Base-by-base conservation (phyloP, 2,329 filamentous ascomycete genomes). In the Stromatinia cepivora region DNA sequence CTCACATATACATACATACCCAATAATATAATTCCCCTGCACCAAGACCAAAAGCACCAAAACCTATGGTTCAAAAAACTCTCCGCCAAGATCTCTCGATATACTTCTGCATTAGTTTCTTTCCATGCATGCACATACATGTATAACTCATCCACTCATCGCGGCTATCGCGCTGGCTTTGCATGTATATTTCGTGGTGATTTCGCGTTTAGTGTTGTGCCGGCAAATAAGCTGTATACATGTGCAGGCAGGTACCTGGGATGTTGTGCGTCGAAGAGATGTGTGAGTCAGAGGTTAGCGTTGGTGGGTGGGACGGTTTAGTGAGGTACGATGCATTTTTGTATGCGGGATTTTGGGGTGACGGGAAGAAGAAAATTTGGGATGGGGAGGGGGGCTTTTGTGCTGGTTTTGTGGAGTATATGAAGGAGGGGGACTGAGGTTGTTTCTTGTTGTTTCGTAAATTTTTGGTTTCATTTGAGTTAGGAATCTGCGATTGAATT, bases 251-350 rank as follows among this genome's bases (percentile, higher is more conserved):
- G 45, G 3, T 6, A 1, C 17, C 22, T 48, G 46, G 22, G 8
- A 13, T 25, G n/a, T 25, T 56, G 52, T 54, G 52, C 20, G 25
- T 56, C 28, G 53, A 28, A 31, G 11, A 50, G 25, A 45, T 42
- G 31, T 62, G 45, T 66, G 64, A 66, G 64, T 66, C 64, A 66
- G 20, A 66, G 64, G 22, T 54, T 65, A 8, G 62, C 25, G 28
- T 54, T 65, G 13, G 61, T 39, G 45, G 22, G 13, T 17, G 25
- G 15, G 11, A 20, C 9, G 25, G 15, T 2, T 13, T 1, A 11
- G 11, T 11, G n/a, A 34, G n/a, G 9, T 15, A 53, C 15, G n/a
- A 65, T 54, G 63, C 10, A 9, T 31, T 42, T n/a, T n/a, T 46
- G 3, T 36, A 11, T 48, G 52, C 36, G 50, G 52, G 39, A 66